Conservation (phyloP, 805 yeast species). For the Candida cerambycidarum region DNA sequence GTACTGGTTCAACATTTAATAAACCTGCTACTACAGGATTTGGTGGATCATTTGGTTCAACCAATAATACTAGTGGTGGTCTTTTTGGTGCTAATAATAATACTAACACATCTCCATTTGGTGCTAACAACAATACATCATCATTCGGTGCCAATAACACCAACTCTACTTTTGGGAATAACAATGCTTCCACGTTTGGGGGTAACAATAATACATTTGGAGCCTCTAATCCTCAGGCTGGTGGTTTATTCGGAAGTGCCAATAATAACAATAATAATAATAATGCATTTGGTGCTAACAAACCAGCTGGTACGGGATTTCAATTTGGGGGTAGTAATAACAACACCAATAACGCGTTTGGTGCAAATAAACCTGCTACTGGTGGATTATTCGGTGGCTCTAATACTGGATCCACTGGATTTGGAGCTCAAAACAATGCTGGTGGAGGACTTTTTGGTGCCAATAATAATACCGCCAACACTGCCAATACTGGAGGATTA, state of each 20-base stretch:
- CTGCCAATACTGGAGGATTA: slow-evolving; percentile 20
- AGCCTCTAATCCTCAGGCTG: slow-evolving; percentile 6
- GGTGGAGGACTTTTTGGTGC: slow-evolving; percentile 26
- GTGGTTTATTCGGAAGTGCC: slow-evolving; percentile 33
- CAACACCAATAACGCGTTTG: slow-evolving; percentile 21
- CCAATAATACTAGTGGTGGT: slow-evolving; percentile 10
- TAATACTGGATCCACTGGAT: slow-evolving; percentile 19
- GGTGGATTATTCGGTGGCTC: slow-evolving; percentile 34
- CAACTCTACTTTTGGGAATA: slow-evolving; percentile 9
- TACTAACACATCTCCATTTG: slow-evolving; percentile 22
- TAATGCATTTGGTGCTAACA: slow-evolving; percentile 30
- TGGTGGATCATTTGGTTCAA: slow-evolving; percentile 13
- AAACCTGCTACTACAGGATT: slow-evolving; percentile 20
- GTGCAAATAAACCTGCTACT: slow-evolving; percentile 23
- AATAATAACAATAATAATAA: slow-evolving; percentile 19
- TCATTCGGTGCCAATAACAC: slow-evolving; percentile 29
- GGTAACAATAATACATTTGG: slow-evolving; percentile 16
- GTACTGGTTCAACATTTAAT: slow-evolving; percentile 18
- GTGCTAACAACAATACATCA: slow-evolving; percentile 19
- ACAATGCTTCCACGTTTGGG: slow-evolving; percentile 21
- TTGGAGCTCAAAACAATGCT: slow-evolving; percentile 19
- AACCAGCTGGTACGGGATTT: slow-evolving; percentile 20
- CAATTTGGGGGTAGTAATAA: slow-evolving; percentile 36
- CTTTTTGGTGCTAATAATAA: slow-evolving; percentile 32
- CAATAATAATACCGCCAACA: slow-evolving; percentile 9